phyloP scores from a whole-genome alignment of 2,329 filamentous ascomycete genomes.

The Aspergillus sp. region DNA sequence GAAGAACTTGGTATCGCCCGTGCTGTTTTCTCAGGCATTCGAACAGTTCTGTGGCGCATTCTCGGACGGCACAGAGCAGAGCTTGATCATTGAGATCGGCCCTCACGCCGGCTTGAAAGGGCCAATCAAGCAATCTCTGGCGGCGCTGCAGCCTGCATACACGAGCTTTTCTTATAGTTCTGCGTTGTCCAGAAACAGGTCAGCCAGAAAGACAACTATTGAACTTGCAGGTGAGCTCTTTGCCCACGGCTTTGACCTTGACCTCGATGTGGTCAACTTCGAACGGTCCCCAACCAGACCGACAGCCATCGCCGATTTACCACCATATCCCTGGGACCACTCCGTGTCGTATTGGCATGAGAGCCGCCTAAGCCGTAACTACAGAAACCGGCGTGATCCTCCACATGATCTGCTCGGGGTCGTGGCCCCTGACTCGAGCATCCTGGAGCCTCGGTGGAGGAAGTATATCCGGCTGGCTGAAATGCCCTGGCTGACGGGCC shows the following conservation, averaged over 20 bases:
- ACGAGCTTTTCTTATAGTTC: too few species aligned
- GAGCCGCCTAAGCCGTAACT: neutral
- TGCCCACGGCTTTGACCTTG: too few species aligned
- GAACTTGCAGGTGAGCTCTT: too few species aligned
- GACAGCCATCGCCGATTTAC: neutral
- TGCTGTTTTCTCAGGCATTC: neutral
- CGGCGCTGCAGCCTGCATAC: neutral
- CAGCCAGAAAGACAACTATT: neutral
- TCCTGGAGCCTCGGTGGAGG: too few species aligned
- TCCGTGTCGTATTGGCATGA: slow-evolving; percentile 6
- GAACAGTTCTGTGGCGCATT: too few species aligned
- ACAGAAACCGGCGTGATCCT: slow-evolving; percentile 6
- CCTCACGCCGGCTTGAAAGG: slow-evolving; percentile 38
- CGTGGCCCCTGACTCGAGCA: neutral
- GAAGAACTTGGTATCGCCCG: neutral
- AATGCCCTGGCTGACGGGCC: too few species aligned
- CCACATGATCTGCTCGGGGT: slow-evolving; percentile 11
- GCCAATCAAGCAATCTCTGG: slow-evolving; percentile 22
- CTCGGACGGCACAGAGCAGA: too few species aligned
- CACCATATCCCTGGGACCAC: slow-evolving; percentile 11
- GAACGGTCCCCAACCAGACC: too few species aligned
- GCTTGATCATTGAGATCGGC: slow-evolving; percentile 28
- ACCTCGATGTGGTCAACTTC: too few species aligned
- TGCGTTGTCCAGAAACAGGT: too few species aligned
- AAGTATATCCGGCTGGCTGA: too few species aligned